Conservation (phyloP, 2,329 filamentous ascomycete genomes). For the Penicillium sp. region DNA sequence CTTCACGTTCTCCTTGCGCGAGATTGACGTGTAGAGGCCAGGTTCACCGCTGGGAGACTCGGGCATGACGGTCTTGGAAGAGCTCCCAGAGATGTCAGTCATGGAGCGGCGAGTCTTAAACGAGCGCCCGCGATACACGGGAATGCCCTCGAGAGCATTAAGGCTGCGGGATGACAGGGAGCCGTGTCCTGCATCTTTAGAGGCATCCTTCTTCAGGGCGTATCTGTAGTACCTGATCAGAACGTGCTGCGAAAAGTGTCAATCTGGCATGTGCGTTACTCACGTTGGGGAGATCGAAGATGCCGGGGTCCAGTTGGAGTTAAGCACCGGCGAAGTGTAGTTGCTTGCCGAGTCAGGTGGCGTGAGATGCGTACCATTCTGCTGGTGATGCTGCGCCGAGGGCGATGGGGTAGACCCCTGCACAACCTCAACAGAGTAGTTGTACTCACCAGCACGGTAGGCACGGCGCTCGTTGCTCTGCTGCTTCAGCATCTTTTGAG, state of each 20-base stretch:
- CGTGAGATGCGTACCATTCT: constrained; percentile 39
- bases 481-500: constrained; percentile 94
- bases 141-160: constrained; percentile 39
- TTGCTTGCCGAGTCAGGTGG: constrained; percentile 42
- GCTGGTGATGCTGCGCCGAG: constrained; percentile 39
- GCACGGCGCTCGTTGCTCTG: constrained; percentile 92
- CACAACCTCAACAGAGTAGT: constrained; percentile 51
- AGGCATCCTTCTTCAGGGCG: constrained; percentile 37
- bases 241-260: neutral
- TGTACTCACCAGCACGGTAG: constrained; percentile 95
- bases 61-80: constrained; percentile 36
- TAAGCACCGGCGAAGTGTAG: constrained; percentile 41
- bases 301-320: constrained; percentile 45
- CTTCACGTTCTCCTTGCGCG: constrained; percentile 39
- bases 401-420: constrained; percentile 44
- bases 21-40: constrained; percentile 38
- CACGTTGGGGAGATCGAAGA: constrained; percentile 48
- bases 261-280: constrained; percentile 20
- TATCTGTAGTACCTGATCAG: constrained; percentile 36
- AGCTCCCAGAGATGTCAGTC: constrained; percentile 30
- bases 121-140: constrained; percentile 31
- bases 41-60: constrained; percentile 27
- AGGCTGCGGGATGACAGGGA: constrained; percentile 40
- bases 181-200: constrained; percentile 31
- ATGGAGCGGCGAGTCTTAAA: constrained; percentile 25